Evolutionary conservation across 23 red algal species (phyloP).

Genomic region (Gracilaria gracilis): DNA sequence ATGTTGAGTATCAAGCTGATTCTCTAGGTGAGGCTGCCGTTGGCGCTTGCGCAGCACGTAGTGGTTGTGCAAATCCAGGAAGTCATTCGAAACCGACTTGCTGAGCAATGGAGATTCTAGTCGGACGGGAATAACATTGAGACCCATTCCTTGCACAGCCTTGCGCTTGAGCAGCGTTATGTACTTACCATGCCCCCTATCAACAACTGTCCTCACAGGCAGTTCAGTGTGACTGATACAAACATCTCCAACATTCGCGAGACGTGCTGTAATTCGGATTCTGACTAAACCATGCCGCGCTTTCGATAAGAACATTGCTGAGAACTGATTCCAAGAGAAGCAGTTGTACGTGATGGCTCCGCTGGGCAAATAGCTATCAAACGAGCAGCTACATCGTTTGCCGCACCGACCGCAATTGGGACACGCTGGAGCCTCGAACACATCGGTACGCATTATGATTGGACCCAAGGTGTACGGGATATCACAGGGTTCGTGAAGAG

Average conservation of each 20-base stretch:
- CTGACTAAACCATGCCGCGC: conserved; percentile 35
- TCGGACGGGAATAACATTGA: conserved; percentile 41
- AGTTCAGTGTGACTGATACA: conserved; percentile 40
- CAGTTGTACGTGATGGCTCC: conserved; percentile 25
- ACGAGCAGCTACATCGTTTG: conserved; percentile 53
- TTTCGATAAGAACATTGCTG: conserved; percentile 49
- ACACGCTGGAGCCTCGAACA: conserved; percentile 44
- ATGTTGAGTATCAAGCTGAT: background rate
- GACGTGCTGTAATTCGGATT: conserved; percentile 37
- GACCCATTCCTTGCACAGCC: conserved; percentile 62
- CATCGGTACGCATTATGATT: conserved; percentile 46
- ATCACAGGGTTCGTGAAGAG: conserved; percentile 43
- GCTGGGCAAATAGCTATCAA: conserved; percentile 48
- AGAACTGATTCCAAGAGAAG: conserved; percentile 67
- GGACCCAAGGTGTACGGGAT: conserved; percentile 44
- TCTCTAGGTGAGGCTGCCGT: background rate
- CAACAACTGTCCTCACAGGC: conserved; percentile 46
- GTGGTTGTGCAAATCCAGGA: conserved; percentile 60
- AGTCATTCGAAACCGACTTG: conserved; percentile 42
- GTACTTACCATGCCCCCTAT: conserved; percentile 51
- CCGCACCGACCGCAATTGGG: conserved; percentile 36
- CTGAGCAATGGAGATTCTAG: conserved; percentile 23
- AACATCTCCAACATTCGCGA: conserved; percentile 63
- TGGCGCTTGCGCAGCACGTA: conserved; percentile 51
- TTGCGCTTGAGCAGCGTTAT: conserved; percentile 36